phyloP scores from a whole-genome alignment of 2,329 filamentous ascomycete genomes.

The Fusarium nematophilum region DNA sequence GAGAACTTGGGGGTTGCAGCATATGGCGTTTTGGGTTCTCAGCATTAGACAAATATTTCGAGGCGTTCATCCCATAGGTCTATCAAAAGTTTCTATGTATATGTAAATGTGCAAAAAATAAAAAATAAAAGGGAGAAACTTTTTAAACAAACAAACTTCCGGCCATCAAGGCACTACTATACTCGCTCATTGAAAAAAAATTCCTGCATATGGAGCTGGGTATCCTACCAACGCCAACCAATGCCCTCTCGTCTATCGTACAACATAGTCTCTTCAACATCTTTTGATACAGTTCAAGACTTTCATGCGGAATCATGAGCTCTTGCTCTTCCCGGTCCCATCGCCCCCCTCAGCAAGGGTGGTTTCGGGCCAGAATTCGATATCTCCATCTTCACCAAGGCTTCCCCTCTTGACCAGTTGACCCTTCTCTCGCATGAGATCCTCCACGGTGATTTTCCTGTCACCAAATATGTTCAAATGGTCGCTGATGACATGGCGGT shows the following conservation, averaged over 20 bases:
- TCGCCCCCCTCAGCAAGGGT: slow-evolving; percentile 41
- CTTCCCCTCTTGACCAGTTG: slow-evolving; percentile 77
- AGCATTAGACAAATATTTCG: slow-evolving; percentile 23
- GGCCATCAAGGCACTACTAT: neutral
- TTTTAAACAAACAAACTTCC: neutral
- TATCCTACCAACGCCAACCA: slow-evolving; percentile 38
- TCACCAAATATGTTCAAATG: slow-evolving; percentile 85
- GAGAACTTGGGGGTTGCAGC: slow-evolving; percentile 34
- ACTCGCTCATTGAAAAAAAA: neutral
- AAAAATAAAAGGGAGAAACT: neutral
- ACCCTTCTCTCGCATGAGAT: slow-evolving; percentile 81
- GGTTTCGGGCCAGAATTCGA: slow-evolving; percentile 92
- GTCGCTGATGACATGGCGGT: slow-evolving; percentile 91
- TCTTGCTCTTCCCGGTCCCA: slow-evolving; percentile 26
- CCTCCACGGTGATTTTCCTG: slow-evolving; percentile 76
- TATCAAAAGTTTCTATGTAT: slow-evolving; percentile 24
- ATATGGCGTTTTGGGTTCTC: slow-evolving; percentile 43
- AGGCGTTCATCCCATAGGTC: slow-evolving; percentile 31
- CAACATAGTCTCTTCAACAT: slow-evolving; percentile 5
- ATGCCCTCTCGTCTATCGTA: slow-evolving; percentile 36
- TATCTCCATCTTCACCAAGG: slow-evolving; percentile 80
- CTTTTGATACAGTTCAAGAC: neutral
- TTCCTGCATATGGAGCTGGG: slow-evolving; percentile 29
- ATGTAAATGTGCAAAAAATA: slow-evolving; percentile 19
- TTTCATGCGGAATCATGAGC: neutral